A percentile compares a stretch with the other conserved stretches of the same genome.
phyloP scores from a whole-genome alignment of 164 flowering plant genomes.

The Saururus chinensis region DNA sequence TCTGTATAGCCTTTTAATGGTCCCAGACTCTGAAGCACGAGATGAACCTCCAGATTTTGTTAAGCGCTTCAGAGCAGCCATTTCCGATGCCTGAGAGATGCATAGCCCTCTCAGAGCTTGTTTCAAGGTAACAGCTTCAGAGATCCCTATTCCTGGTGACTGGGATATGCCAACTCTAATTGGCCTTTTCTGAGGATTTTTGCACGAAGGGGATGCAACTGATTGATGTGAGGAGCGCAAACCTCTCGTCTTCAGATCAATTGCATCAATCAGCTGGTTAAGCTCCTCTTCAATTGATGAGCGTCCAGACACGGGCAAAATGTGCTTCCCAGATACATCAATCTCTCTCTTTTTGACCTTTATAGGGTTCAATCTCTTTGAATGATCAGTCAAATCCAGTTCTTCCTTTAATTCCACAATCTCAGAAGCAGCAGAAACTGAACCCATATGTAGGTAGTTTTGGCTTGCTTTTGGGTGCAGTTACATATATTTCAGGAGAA shows the following conservation, averaged over 20 bases:
- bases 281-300: slow-evolving; percentile 53
- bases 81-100: slow-evolving; percentile 88
- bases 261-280: slow-evolving; percentile 51
- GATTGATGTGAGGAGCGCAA: slow-evolving; percentile 15
- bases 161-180: slow-evolving; percentile 42
- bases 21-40: slow-evolving; percentile 45
- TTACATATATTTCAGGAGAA: neutral
- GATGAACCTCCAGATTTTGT: slow-evolving; percentile 40
- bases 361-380: slow-evolving; percentile 8
- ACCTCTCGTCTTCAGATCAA: slow-evolving; percentile 29
- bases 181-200: slow-evolving; percentile 60
- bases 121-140: slow-evolving; percentile 65
- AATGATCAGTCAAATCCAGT: slow-evolving; percentile 11
- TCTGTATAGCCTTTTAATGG: slow-evolving; percentile 44
- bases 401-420: slow-evolving; percentile 53
- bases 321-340: slow-evolving; percentile 15
- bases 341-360: slow-evolving; percentile 14
- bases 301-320: slow-evolving; percentile 15
- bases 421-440: slow-evolving; percentile 35
- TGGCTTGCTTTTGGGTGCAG: neutral
- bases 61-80: slow-evolving; percentile 76
- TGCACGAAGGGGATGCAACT: slow-evolving; percentile 22
- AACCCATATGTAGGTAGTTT: slow-evolving; percentile 21
- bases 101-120: slow-evolving; percentile 85
- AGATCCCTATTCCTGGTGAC: slow-evolving; percentile 56